A percentile compares a stretch with the other conserved stretches of the same genome.
Conservation (phyloP, 805 yeast species). For the Yamadazyma tumulicola region DNA sequence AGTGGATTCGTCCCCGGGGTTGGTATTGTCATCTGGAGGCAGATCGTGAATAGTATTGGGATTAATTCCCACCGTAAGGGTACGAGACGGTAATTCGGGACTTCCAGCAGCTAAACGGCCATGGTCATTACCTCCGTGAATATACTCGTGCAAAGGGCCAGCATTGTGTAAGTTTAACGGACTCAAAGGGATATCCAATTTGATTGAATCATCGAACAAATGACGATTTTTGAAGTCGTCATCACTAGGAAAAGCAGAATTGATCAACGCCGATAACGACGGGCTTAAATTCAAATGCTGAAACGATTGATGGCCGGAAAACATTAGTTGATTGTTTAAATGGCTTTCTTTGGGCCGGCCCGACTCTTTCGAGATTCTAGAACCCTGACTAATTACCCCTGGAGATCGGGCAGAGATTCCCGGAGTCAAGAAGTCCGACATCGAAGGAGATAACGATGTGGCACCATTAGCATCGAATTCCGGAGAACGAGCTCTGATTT, state of each 20-base stretch:
- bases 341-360: neutral
- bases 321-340: neutral
- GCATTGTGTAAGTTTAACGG: slow-evolving; percentile 17
- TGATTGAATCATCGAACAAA: slow-evolving; percentile 14
- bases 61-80: neutral
- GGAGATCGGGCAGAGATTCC: slow-evolving; percentile 4
- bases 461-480: slow-evolving; percentile 3
- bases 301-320: slow-evolving; percentile 2
- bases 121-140: neutral
- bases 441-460: slow-evolving; percentile 10
- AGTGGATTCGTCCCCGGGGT: neutral
- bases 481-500: slow-evolving; percentile 18
- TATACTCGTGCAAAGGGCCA: slow-evolving; percentile 6
- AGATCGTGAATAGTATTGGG: slow-evolving; percentile 2
- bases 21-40: neutral
- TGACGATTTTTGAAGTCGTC: slow-evolving; percentile 14
- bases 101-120: neutral
- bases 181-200: slow-evolving; percentile 25
- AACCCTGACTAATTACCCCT: slow-evolving; percentile 2
- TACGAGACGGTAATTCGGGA: neutral
- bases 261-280: slow-evolving; percentile 35
- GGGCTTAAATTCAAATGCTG: slow-evolving; percentile 30
- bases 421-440: slow-evolving; percentile 12
- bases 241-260: slow-evolving; percentile 28
- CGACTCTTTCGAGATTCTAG: slow-evolving; percentile 1